These are phyloP conservation scores for Arthrobotrys iridis DNA, from an alignment of 2,329 filamentous ascomycete species.

Conservation along the genomic window DNA sequence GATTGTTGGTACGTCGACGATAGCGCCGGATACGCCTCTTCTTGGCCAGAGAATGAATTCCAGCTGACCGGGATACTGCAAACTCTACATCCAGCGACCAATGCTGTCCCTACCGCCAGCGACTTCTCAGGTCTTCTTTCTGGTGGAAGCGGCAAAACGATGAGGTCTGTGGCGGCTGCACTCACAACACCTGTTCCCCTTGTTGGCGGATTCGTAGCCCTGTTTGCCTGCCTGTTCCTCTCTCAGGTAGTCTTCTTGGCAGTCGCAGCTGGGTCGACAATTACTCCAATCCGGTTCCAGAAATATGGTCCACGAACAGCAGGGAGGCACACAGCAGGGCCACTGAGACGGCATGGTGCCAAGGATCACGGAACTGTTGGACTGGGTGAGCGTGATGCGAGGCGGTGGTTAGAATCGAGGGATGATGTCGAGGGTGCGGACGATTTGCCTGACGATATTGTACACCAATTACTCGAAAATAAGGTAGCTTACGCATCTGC, in stretches of 20 bases:
- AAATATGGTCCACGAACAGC: conserved; percentile 24
- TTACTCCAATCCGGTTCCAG: conserved; percentile 26
- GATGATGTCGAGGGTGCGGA: conserved; percentile 6
- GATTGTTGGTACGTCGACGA: conserved; percentile 6
- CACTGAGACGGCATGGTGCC: not conserved
- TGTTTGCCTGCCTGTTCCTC: conserved; percentile 21
- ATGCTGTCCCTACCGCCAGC: conserved; percentile 28
- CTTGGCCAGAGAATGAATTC: not conserved
- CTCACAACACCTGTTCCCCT: conserved; percentile 17
- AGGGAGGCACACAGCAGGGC: not conserved
- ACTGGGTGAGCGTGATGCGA: not conserved
- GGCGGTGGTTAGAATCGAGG: conserved; percentile 3
- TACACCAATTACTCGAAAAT: conserved; percentile 42
- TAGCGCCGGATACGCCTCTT: not conserved
- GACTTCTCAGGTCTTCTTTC: conserved; percentile 8
- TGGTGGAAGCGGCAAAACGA: conserved; percentile 42
- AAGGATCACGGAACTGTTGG: not conserved
- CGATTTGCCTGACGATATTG: conserved; percentile 20
- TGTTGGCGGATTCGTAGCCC: conserved; percentile 6
- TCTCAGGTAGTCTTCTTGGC: conserved; percentile 31
- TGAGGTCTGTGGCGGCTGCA: conserved; percentile 26
- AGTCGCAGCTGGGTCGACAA: not conserved
- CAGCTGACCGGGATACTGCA: not conserved
- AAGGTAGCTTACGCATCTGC: conserved; percentile 5
- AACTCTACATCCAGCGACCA: conserved; percentile 24